Base-by-base conservation (phyloP, 176 grass and related monocot genomes). In the Carex myosuroides region DNA sequence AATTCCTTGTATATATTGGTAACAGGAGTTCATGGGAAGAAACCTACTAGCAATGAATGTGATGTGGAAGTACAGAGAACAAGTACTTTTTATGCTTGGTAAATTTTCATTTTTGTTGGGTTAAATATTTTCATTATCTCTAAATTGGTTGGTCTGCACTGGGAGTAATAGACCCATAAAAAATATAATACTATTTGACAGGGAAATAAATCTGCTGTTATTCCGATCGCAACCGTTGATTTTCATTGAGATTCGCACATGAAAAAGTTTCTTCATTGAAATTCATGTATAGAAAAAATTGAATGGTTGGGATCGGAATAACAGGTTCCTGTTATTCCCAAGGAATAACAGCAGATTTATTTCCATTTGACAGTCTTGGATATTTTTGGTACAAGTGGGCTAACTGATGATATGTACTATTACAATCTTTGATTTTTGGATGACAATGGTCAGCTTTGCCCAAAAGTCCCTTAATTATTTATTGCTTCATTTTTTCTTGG, bases 11-110 rank as follows among this genome's bases (percentile, higher is more conserved):
- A 50, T 60, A 8, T 7, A 16, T 29, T 87, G 52, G 29, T 66
- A 42, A 79, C 88, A 94, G 92, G 83, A 98, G 87, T 98, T 98
- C 81, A 93, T 98, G 96, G 96, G 96, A 4, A 84, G 89, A 63
- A 95, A 79, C 57, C 88, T 98, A 35, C 71, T 98, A 35, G 93
- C 96, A 2, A 95, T 98, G 96, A 98, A 98, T 82, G 96, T 98
- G n/a, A 98, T 98, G 96, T 98, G 96, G 96, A 98, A 98, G 76
- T 98, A 98, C 85, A 73, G 92, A 85, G 96, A 98, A 83, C 96
- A 97, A 63, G 92, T 94, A 65, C 86, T 11, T 22, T 48, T 48
- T 4, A 73, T 53, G 20, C 44, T 88, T 84, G 7, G 3, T 79
- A 72, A 64, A 52, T 17, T 82, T 67, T 56, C 44, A 21, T 80